phyloP scores from a whole-genome alignment of 1,284 basidiomycete species.

The Cryptococcus jaspeensis region DNA sequence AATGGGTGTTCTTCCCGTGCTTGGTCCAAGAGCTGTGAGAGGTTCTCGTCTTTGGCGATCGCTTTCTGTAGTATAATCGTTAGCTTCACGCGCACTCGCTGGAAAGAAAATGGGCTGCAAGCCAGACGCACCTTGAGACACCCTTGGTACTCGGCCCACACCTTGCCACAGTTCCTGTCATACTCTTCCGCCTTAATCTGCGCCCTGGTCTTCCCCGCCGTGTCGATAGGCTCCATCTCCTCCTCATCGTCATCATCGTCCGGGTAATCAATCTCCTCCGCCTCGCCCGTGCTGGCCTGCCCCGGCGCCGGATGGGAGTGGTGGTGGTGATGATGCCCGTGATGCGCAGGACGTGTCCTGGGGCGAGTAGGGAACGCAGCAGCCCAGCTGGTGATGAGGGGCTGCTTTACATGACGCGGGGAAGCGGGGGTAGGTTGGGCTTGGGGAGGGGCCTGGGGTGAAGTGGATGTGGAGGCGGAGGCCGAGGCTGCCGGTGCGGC shows the following conservation, averaged over 20 bases:
- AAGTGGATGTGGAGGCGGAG: neutral
- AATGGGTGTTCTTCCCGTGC: conserved; percentile 79
- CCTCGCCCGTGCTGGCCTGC: neutral
- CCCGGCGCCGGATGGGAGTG: neutral
- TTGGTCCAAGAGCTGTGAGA: conserved; percentile 72
- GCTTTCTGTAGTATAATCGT: conserved; percentile 61
- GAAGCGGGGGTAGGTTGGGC: no score
- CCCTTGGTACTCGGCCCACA: conserved; percentile 73
- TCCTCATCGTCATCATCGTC: conserved; percentile 2
- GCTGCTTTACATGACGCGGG: neutral
- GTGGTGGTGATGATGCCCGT: neutral
- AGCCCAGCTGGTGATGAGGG: conserved; percentile 29
- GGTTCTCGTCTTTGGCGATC: conserved; percentile 68
- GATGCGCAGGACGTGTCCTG: neutral
- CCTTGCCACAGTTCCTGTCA: conserved; percentile 72
- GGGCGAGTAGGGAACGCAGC: conserved; percentile 24
- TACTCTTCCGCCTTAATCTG: conserved; percentile 67
- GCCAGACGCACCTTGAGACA: conserved; percentile 67
- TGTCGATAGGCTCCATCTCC: conserved; percentile 25
- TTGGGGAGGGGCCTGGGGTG: neutral
- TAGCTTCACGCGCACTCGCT: neutral
- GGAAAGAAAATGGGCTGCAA: neutral
- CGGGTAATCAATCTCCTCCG: conserved; percentile 6
- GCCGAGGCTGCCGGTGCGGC: neutral
- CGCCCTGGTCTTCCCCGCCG: conserved; percentile 39